phyloP scores from a whole-genome alignment of 768 basidiomycete genomes.

The Rhizopogon roseolus region DNA sequence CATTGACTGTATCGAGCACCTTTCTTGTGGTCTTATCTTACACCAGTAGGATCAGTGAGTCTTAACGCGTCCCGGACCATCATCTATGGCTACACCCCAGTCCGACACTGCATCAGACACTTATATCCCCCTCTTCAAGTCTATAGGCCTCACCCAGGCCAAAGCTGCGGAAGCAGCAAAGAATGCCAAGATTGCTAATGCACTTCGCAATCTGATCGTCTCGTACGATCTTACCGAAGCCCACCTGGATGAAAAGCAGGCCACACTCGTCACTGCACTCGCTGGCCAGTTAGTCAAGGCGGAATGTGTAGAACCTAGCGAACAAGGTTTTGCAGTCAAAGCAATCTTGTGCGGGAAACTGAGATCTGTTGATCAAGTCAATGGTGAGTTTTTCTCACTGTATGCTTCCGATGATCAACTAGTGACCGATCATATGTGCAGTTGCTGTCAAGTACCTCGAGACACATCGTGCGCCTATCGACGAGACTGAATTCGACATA shows the following conservation, averaged over 20 bases:
- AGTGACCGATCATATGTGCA: slow-evolving; percentile 6
- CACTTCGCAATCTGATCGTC: slow-evolving; percentile 67
- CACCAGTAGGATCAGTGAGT: not conserved
- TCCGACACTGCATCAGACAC: slow-evolving; percentile 6
- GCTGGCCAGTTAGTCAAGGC: slow-evolving; percentile 59
- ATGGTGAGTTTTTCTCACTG: slow-evolving; percentile 47
- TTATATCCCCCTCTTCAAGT: slow-evolving; percentile 52
- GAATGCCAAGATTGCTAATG: slow-evolving; percentile 67
- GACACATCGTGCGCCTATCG: slow-evolving; percentile 51
- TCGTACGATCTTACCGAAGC: slow-evolving; percentile 39
- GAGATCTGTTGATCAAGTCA: slow-evolving; percentile 81
- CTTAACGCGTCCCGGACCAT: not conserved
- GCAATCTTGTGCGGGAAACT: slow-evolving; percentile 70
- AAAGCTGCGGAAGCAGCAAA: slow-evolving; percentile 84
- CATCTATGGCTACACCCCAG: not conserved
- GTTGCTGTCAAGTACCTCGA: slow-evolving; percentile 71
- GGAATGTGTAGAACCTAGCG: slow-evolving; percentile 40
- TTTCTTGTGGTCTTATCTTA: not conserved
- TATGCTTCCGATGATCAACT: not conserved
- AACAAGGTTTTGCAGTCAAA: slow-evolving; percentile 57
- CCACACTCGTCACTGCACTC: slow-evolving; percentile 62
- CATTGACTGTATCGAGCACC: not conserved
- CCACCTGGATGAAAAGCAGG: slow-evolving; percentile 75
- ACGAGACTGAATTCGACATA: slow-evolving; percentile 67
- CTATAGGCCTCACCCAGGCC: slow-evolving; percentile 68